These are phyloP conservation scores for Zoysia japonica DNA, from an alignment of 176 grass and related monocot species.

Conservation along the genomic window DNA sequence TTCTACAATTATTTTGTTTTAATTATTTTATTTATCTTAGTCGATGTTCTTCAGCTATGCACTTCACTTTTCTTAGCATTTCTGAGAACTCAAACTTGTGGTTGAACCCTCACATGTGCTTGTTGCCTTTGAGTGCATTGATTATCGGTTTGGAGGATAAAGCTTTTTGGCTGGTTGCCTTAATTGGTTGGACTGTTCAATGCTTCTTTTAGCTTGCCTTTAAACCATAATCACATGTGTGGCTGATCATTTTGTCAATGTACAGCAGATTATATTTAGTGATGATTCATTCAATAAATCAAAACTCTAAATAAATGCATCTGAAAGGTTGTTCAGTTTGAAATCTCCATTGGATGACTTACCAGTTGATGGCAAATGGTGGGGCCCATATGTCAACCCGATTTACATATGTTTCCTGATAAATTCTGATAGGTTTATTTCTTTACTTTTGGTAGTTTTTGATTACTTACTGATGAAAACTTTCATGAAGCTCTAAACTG, in stretches of 20 bases:
- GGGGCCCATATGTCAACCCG: not conserved
- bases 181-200: not conserved
- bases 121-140: not conserved
- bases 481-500: slow-evolving; percentile 12
- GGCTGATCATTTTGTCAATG: slow-evolving; percentile 4
- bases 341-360: not conserved
- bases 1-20: not conserved
- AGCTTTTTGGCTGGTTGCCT: not conserved
- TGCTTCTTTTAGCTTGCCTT: slow-evolving; percentile 11
- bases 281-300: not conserved
- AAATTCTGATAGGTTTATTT: slow-evolving; percentile 13
- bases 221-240: not conserved
- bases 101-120: not conserved
- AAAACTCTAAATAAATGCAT: not conserved
- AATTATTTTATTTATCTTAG: slow-evolving; percentile 1
- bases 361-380: not conserved
- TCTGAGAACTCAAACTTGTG: slow-evolving; percentile 15
- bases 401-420: not conserved
- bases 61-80: not conserved
- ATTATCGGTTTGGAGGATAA: slow-evolving; percentile 2
- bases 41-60: not conserved
- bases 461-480: slow-evolving; percentile 1
- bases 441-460: slow-evolving; percentile 9
- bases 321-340: not conserved
- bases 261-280: not conserved